Conservation (phyloP, 2,329 filamentous ascomycete species). For the Curvularia sp. region DNA sequence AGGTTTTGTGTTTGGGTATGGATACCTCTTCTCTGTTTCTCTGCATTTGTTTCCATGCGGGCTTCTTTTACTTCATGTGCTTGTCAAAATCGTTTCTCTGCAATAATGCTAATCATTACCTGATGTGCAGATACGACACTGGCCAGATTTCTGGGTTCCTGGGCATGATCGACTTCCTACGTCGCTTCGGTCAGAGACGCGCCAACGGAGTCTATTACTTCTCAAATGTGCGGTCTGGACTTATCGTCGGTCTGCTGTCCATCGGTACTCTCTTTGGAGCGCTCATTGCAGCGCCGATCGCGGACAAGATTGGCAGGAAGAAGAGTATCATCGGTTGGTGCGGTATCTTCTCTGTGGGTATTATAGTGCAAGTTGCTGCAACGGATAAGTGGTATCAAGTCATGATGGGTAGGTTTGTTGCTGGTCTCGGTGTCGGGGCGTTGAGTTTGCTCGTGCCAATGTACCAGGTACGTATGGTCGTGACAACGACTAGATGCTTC, state of each 20-base stretch:
- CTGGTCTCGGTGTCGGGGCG: slow-evolving; percentile 69
- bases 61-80: not conserved
- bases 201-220: slow-evolving; percentile 33
- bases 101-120: not conserved
- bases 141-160: slow-evolving; percentile 45
- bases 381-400: slow-evolving; percentile 66
- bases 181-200: slow-evolving; percentile 30
- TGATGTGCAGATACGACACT: slow-evolving; percentile 28
- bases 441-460: slow-evolving; percentile 64
- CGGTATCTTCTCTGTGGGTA: slow-evolving; percentile 68
- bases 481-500: not conserved
- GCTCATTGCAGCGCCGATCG: slow-evolving; percentile 63
- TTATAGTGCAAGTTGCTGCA: slow-evolving; percentile 69
- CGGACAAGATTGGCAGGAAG: slow-evolving; percentile 67
- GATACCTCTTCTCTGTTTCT: no score
- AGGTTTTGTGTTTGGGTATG: slow-evolving; percentile 15
- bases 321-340: slow-evolving; percentile 66
- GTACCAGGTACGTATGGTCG: slow-evolving; percentile 59
- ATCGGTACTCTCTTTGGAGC: slow-evolving; percentile 78
- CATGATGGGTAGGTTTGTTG: slow-evolving; percentile 66
- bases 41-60: not conserved
- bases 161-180: slow-evolving; percentile 40
- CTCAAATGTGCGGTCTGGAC: slow-evolving; percentile 39
- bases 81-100: no score
- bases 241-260: slow-evolving; percentile 59